A percentile compares a stretch with the other conserved stretches of the same genome.
These are phyloP conservation scores for Ceratocystis lukuohia DNA, from an alignment of 2,329 filamentous ascomycete species.

Conservation along the genomic window DNA sequence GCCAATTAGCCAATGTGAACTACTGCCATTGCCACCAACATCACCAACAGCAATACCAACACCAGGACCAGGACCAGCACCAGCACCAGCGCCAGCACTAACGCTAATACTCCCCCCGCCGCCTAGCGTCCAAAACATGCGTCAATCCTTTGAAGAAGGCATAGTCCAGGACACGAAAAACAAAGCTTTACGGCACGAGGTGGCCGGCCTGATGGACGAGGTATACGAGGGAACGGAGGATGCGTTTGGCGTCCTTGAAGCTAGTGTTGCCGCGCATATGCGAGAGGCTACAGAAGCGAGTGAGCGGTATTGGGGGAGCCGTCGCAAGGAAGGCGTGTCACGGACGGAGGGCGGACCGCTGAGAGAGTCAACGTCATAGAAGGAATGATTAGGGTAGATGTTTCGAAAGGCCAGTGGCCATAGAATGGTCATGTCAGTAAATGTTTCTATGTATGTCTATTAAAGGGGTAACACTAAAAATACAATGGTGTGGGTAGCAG, in stretches of 20 bases:
- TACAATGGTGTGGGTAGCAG: neutral
- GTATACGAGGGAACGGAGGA: neutral
- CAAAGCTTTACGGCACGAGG: neutral
- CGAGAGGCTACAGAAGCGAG: neutral
- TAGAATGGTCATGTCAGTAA: neutral
- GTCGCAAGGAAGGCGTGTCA: no score
- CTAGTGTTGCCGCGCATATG: neutral
- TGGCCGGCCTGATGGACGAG: neutral
- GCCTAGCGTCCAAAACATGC: neutral
- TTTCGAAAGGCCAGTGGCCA: neutral
- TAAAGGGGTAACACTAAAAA: conserved; percentile 1
- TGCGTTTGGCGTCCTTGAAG: neutral
- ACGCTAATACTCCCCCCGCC: neutral
- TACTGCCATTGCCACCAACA: no score
- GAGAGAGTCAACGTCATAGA: no score
- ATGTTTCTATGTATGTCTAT: neutral
- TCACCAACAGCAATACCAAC: no score
- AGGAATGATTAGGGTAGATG: neutral
- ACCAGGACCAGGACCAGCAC: no score
- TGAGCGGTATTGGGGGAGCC: neutral
- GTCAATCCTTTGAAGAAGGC: neutral
- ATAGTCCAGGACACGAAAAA: neutral
- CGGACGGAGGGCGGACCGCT: no score
- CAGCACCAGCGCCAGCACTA: no score
- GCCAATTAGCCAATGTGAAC: no score